These are phyloP conservation scores for Musa beccarii DNA, from an alignment of 176 grass and related monocot species.

Conservation along the genomic window DNA sequence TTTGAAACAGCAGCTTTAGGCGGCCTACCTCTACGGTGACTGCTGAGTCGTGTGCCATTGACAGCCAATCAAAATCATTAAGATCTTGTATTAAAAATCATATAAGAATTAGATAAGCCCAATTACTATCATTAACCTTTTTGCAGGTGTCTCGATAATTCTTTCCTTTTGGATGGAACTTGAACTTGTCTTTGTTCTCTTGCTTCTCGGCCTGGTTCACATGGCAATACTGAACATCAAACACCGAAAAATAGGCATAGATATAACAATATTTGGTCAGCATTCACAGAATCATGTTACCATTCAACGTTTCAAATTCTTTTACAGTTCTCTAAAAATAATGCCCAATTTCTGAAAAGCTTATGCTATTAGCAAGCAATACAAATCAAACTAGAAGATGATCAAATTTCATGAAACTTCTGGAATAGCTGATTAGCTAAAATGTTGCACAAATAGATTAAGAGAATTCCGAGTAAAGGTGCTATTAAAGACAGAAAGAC, in stretches of 20 bases:
- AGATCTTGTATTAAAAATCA: neutral
- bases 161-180: constrained; percentile 11
- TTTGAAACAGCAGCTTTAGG: neutral
- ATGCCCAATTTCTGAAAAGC: too few relatives aligned
- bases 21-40: constrained; percentile 5
- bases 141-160: constrained; percentile 16
- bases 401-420: too few relatives aligned
- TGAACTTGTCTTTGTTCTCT: constrained; percentile 24
- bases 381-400: too few relatives aligned
- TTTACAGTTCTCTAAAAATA: too few relatives aligned
- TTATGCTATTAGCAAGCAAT: too few relatives aligned
- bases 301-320: too few relatives aligned
- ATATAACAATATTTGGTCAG: too few relatives aligned
- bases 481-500: too few relatives aligned
- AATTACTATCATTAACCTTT: constrained; percentile 26
- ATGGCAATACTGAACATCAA: constrained; percentile 7
- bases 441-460: too few relatives aligned
- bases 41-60: neutral
- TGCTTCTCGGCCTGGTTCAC: constrained; percentile 29
- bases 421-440: too few relatives aligned
- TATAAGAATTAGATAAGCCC: neutral
- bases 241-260: neutral
- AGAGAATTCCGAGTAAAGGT: too few relatives aligned
- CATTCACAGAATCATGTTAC: too few relatives aligned
- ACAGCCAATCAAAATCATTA: neutral